Conservation (phyloP, 1,284 basidiomycete species). For the Cryptococcus jaspeensis region DNA sequence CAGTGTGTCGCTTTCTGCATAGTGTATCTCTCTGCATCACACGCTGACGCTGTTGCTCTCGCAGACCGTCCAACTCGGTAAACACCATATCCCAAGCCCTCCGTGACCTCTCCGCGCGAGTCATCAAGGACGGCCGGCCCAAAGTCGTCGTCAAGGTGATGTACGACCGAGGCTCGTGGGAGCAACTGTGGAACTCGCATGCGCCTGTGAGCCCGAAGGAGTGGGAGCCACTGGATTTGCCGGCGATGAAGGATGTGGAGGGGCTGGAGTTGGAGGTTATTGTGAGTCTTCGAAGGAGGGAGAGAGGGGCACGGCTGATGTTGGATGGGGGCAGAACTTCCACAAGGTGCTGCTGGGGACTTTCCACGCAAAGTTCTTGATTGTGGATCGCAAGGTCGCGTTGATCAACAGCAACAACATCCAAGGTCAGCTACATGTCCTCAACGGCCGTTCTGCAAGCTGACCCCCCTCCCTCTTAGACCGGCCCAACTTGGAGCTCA, state of each 20-base stretch:
- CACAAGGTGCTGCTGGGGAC: slow-evolving; percentile 64
- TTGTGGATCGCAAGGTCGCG: slow-evolving; percentile 70
- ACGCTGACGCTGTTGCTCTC: slow-evolving; percentile 3
- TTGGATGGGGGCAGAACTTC: slow-evolving; percentile 45
- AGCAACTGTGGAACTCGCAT: slow-evolving; percentile 60
- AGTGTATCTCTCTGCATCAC: slow-evolving; percentile 1
- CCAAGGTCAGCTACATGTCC: slow-evolving; percentile 50
- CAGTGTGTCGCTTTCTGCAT: slow-evolving; percentile 44
- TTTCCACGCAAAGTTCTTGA: slow-evolving; percentile 74
- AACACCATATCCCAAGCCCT: slow-evolving; percentile 59
- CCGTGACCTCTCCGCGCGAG: slow-evolving; percentile 58
- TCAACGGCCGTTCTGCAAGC: neutral
- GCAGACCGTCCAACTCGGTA: slow-evolving; percentile 57
- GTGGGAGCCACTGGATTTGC: slow-evolving; percentile 61
- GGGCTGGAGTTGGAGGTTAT: slow-evolving; percentile 65
- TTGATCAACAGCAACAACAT: slow-evolving; percentile 74
- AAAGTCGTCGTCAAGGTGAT: slow-evolving; percentile 63
- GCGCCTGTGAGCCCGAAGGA: slow-evolving; percentile 57
- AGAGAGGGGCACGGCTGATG: no score
- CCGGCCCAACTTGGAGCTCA: slow-evolving; percentile 67
- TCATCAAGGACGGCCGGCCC: slow-evolving; percentile 54
- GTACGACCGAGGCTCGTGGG: slow-evolving; percentile 66
- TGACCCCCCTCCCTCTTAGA: slow-evolving; percentile 40
- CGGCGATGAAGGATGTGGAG: slow-evolving; percentile 60
- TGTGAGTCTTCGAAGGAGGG: slow-evolving; percentile 29